Base-by-base conservation (phyloP, 148 eudicot genomes). In the Talinum fruticosum region DNA sequence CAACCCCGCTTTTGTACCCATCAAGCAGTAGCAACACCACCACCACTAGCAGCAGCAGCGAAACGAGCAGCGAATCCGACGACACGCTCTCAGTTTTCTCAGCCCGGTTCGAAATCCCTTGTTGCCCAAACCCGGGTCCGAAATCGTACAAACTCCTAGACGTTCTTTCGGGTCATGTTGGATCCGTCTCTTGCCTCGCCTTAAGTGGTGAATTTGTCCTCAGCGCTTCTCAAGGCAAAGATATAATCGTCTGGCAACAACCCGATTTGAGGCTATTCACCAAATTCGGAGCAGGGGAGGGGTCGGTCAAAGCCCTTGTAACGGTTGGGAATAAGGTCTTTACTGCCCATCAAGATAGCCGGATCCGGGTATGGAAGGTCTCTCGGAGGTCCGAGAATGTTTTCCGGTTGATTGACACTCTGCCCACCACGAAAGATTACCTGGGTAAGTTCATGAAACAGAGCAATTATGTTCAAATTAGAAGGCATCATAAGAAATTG, bases 201-300 rank as follows among this genome's bases (percentile, higher is more conserved):
- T 66, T 94, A 36, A 89, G 93, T 10, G 97, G 97, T 0, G 97
- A 94, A n/a, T 92, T 92, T 67, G 72, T 94, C 38, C 88, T 94
- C 71, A 92, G 97, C 65, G 98, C 93, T 1, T 94, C 98, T 0
- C 92, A 90, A 29, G 93, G 91, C 10, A 92, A 89, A 34, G 98
- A 94, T 77, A 94, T 94, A 24, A 94, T 94, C 10, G 98, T 92
- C 2, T 89, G 96, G 92, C 98, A 94, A 67, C 95, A 94, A 74
- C 98, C 98, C 12, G 91, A 90, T 85, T 72, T 92, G 8, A 75
- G 87, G n/a, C 86, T 71, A 4, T 92, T 89, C 66, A 84, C 96
- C 0, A 90, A 83, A 66, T 94, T 94, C 61, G 98, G 98, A 4
- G 84, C 87, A 7, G 97, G 97, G 2, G 92, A 90, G 0, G 98